Percentiles rank a stretch among this genome's conserved stretches.
These are phyloP conservation scores for Diaporthe capsici DNA, from an alignment of 2,329 filamentous ascomycete species.

Conservation along the genomic window DNA sequence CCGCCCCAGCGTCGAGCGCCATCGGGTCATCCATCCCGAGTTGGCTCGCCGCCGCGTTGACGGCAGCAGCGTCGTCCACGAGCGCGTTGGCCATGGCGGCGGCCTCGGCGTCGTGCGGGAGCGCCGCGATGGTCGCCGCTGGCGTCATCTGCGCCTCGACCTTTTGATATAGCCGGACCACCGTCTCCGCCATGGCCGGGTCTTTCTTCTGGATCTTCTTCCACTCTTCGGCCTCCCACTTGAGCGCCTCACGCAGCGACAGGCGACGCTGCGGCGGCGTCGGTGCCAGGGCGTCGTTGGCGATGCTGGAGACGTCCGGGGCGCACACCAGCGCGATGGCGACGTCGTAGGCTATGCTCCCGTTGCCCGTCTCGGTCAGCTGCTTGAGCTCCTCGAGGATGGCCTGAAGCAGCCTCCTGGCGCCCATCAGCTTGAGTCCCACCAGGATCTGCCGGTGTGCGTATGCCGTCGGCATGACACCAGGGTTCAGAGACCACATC, in stretches of 20 bases:
- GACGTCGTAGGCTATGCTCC: slow-evolving; percentile 73
- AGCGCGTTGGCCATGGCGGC: slow-evolving; percentile 52
- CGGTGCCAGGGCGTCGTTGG: slow-evolving; percentile 56
- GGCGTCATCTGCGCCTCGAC: slow-evolving; percentile 75
- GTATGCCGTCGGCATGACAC: slow-evolving; percentile 73
- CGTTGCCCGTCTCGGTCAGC: slow-evolving; percentile 71
- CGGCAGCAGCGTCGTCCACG: slow-evolving; percentile 56
- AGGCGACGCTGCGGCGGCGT: slow-evolving; percentile 61
- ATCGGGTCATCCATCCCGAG: slow-evolving; percentile 46
- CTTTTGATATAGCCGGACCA: slow-evolving; percentile 73
- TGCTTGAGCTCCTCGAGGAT: slow-evolving; percentile 78
- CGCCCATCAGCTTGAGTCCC: slow-evolving; percentile 72
- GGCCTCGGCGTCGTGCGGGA: slow-evolving; percentile 47
- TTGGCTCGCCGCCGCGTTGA: slow-evolving; percentile 50
- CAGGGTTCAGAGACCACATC: slow-evolving; percentile 75
- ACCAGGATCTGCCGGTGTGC: slow-evolving; percentile 79
- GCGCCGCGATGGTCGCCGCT: slow-evolving; percentile 26
- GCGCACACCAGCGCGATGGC: slow-evolving; percentile 79
- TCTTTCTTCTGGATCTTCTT: slow-evolving; percentile 70
- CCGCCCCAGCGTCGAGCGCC: slow-evolving; percentile 52
- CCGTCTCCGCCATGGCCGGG: slow-evolving; percentile 69
- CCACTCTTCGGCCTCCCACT: slow-evolving; percentile 70
- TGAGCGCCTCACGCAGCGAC: slow-evolving; percentile 73
- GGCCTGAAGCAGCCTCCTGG: slow-evolving; percentile 70
- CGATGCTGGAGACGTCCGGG: slow-evolving; percentile 68